Base-by-base conservation (phyloP, 768 basidiomycete species). In the Naganishia randhawae region DNA sequence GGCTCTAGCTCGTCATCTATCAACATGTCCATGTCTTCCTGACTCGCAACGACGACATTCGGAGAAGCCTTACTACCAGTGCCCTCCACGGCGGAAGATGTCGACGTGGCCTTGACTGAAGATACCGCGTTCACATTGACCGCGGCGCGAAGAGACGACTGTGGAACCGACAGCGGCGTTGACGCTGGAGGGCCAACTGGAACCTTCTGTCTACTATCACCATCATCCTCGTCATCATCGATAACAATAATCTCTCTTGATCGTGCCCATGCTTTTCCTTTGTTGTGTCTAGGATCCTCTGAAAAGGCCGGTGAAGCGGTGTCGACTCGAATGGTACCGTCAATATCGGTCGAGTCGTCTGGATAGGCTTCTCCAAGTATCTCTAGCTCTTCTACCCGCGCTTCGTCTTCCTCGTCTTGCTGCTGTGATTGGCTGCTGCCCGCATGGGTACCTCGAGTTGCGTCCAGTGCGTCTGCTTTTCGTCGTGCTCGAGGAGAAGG, bases 401-500 rank as follows among this genome's bases (percentile, higher is more conserved):
- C 57, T 29, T 61, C 57, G 41, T 61, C 57, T 27, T 61, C 57
- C 57, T 61, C 57, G 57, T 61, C 57, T 39, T 41, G 57, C 37
- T 27, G 57, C 37, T 61, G 57, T 4, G 37, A 61, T 1, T 41
- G 16, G 27, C 37, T 25, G 37, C 35, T 61, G 32, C 10, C n/a
- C n/a, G 25, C 19, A 22, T 48, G 25, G 45, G 45, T 48, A n/a
- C 45, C 14, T 22, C 45, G 11, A 22, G 3, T 7, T 22, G n/a
- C 45, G 4, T 48, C 19, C 2, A 22, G 19, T 13, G 11, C 7
- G 19, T 6, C 13, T 6, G 25, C 13, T 48, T 6, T 48, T 48
- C 45, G 19, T 22, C 45, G 45, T 48, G 45, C 45, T 48, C 45
- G 45, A 48, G 2, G n/a, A 11, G 45, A 48, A 48, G 45, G 45